Evolutionary conservation across 768 basidiomycete genomes (phyloP).

Genomic region (Trametes cinnabarina): DNA sequence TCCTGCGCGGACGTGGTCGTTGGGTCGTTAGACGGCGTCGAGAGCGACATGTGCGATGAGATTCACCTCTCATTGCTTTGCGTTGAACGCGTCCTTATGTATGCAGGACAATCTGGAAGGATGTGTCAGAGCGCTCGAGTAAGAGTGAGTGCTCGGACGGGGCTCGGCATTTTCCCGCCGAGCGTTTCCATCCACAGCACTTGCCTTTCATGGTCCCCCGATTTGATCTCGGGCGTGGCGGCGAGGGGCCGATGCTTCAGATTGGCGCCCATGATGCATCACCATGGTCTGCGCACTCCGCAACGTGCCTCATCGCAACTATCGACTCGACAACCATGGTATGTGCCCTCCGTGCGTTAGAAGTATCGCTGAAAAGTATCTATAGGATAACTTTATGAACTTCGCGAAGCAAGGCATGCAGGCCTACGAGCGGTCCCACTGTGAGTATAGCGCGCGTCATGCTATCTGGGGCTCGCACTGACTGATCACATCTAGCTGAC

Average conservation of each 20-base stretch:
- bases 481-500: constrained; percentile 3
- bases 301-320: not conserved
- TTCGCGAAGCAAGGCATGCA: constrained; percentile 67
- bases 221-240: not conserved
- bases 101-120: not conserved
- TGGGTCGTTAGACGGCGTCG: not conserved
- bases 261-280: constrained; percentile 9
- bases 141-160: not conserved
- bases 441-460: constrained; percentile 29
- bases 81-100: not conserved
- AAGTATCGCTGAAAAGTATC: no score
- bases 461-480: not conserved
- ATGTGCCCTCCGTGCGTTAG: not conserved
- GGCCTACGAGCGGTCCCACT: constrained; percentile 50
- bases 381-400: constrained; percentile 63
- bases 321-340: constrained; percentile 1
- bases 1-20: not conserved
- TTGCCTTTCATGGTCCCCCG: not conserved
- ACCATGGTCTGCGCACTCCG: not conserved
- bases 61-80: not conserved
- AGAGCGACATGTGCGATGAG: not conserved
- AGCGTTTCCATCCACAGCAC: not conserved
- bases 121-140: not conserved
- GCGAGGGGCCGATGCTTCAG: constrained; percentile 7
- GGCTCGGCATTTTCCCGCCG: not conserved